Base-by-base conservation (phyloP, 2,329 filamentous ascomycete genomes). In the Myriosclerotinia duriaeana region DNA sequence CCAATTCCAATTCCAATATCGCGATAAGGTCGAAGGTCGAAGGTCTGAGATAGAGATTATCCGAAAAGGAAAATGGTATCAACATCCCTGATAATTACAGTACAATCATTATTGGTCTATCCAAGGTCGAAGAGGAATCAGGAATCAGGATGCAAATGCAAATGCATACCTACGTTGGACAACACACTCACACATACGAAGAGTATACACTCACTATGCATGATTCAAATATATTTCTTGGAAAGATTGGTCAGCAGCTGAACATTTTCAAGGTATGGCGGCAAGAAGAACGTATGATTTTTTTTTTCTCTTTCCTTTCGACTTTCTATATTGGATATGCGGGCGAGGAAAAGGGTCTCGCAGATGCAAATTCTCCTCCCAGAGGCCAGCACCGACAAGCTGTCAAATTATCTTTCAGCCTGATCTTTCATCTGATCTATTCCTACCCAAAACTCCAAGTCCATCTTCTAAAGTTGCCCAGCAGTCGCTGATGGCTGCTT, bases 1-100 rank as follows among this genome's bases (percentile, higher is more conserved):
- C 11, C n/a, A 40, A 40, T 38, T 62, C 11, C n/a, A 40, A 40
- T 22, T 17, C 17, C 17, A 36, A 30, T 36, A 53, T 20, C 14
- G 40, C 55, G 30, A 46, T 59, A 58, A 46, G 14, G 55, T 30
- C 22, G 22, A 48, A 59, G 5, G 26, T 26, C 26, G 2, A 3
- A 26, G 26, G 26, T 26, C 26, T 26, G 3, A 26, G 38, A 30
- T 30, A 20, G 17, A 58, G 38, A 42, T 42, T 46, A 61, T 42
- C 4, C 12, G 14, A 48, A 61, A 6, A 8, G 15, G 5, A 40
- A 62, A 52, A 52, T 52, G n/a, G 30, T 52, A 62, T 40, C 59
- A 62, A 62, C n/a, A 61, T 40, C 59, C 59, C 44, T 61, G 59
- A 52, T n/a, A 20, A 44, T 59, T 9, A 15, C 44, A 22, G 11